A percentile compares a stretch with the other conserved stretches of the same genome.
Evolutionary conservation across 768 basidiomycete species (phyloP).

Genomic region (Suillus lakei): DNA sequence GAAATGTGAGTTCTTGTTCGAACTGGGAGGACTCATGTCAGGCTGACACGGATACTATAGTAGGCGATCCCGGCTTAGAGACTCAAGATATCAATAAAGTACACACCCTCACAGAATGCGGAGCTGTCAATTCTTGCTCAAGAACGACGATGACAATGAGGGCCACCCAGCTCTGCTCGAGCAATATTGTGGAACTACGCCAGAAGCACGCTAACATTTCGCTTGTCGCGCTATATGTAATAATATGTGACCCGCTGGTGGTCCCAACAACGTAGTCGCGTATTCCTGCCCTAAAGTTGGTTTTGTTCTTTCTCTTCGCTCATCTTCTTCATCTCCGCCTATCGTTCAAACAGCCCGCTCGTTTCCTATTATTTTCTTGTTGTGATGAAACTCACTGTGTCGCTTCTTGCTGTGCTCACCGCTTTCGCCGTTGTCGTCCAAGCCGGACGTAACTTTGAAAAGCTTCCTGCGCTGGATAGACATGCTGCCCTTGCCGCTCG

Average conservation of each 20-base stretch:
- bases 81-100: no score
- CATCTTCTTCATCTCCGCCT: constrained; percentile 5
- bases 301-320: neutral
- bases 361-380: constrained; percentile 20
- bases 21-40: neutral
- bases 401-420: constrained; percentile 43
- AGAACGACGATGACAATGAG: neutral
- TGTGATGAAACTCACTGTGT: constrained; percentile 49
- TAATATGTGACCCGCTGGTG: neutral
- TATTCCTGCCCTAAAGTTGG: neutral
- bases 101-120: neutral
- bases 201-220: neutral
- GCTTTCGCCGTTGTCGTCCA: constrained; percentile 31
- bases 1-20: neutral
- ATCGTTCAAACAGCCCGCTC: constrained; percentile 16
- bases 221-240: neutral
- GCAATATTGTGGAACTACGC: neutral
- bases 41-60: neutral
- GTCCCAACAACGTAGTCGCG: neutral
- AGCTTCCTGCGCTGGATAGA: constrained; percentile 40
- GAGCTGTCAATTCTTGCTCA: neutral
- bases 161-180: neutral
- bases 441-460: constrained; percentile 35
- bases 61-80: no score
- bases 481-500: constrained; percentile 36